Conservation (phyloP, 768 basidiomycete genomes). For the Ramaria sp. region DNA sequence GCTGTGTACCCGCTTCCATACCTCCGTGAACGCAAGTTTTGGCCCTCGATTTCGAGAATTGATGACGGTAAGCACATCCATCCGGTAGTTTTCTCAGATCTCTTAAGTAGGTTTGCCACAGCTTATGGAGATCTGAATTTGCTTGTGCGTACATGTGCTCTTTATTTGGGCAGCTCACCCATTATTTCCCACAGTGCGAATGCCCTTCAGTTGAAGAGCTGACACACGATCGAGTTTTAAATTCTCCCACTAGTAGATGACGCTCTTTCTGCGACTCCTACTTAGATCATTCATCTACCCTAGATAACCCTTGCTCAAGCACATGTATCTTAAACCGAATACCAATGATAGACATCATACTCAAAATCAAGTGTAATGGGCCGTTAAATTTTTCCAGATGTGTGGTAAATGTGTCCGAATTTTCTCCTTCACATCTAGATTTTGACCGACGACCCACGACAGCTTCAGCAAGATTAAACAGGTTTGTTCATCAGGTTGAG, state of each 20-base stretch:
- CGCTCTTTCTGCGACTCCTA: background rate
- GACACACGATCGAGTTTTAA: conserved; percentile 17
- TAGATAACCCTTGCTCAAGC: conserved; percentile 51
- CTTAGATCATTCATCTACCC: background rate
- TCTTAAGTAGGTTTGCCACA: too few relatives aligned
- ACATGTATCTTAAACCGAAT: conserved; percentile 18
- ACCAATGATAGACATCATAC: background rate
- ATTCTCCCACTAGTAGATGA: background rate
- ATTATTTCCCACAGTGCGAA: conserved; percentile 46
- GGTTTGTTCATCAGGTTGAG: conserved; percentile 38
- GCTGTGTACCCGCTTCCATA: conserved; percentile 87
- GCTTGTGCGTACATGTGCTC: conserved; percentile 44
- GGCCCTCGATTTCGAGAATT: conserved; percentile 87
- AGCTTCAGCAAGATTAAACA: conserved; percentile 46
- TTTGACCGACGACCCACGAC: conserved; percentile 9
- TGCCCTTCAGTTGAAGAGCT: conserved; percentile 80
- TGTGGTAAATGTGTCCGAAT: conserved; percentile 10
- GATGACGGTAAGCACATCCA: conserved; percentile 66
- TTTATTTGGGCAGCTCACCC: conserved; percentile 8
- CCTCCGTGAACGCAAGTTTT: conserved; percentile 86
- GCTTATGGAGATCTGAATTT: conserved; percentile 92
- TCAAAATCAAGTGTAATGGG: conserved; percentile 1
- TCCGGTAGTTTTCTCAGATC: too few relatives aligned
- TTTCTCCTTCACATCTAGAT: conserved; percentile 7
- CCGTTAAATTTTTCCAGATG: conserved; percentile 7